These are phyloP conservation scores for Fonsecaea nubica DNA, from an alignment of 2,329 filamentous ascomycete genomes.

Conservation along the genomic window DNA sequence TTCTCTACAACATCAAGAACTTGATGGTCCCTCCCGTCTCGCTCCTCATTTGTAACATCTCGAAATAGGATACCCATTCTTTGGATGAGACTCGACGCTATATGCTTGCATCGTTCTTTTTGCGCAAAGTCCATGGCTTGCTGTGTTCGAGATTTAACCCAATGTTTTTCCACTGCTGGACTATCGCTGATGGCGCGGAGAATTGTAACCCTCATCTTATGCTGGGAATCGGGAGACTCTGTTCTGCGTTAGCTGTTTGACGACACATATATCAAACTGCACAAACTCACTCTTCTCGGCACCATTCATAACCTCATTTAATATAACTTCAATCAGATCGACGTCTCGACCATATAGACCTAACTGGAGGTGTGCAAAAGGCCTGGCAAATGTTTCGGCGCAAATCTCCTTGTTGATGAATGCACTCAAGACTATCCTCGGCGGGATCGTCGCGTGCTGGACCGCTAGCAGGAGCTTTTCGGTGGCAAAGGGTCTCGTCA, in stretches of 20 bases:
- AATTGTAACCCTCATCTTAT: not conserved
- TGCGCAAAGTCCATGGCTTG: not conserved
- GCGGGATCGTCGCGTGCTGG: not conserved
- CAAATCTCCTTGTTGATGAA: not conserved
- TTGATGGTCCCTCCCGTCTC: not conserved
- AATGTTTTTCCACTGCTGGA: not conserved
- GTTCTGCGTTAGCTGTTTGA: not conserved
- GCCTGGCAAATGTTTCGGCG: conserved; percentile 1
- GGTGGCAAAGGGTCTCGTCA: not conserved
- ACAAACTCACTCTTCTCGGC: not conserved
- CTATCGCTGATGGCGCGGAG: not conserved
- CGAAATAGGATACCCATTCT: not conserved
- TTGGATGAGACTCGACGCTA: not conserved
- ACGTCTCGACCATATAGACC: not conserved
- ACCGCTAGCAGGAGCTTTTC: not conserved
- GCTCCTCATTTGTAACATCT: not conserved
- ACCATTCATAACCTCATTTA: not conserved
- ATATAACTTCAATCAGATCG: not conserved
- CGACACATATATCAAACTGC: not conserved
- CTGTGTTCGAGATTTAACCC: not conserved
- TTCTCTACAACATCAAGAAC: not conserved
- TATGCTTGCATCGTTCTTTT: not conserved
- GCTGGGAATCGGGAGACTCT: not conserved
- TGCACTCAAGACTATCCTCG: not conserved
- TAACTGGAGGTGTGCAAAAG: not conserved